A percentile compares a stretch with the other conserved stretches of the same genome.
Evolutionary conservation across 108 stramenopile genomes (phyloP).

Genomic region (Cyclotella sp.): DNA sequence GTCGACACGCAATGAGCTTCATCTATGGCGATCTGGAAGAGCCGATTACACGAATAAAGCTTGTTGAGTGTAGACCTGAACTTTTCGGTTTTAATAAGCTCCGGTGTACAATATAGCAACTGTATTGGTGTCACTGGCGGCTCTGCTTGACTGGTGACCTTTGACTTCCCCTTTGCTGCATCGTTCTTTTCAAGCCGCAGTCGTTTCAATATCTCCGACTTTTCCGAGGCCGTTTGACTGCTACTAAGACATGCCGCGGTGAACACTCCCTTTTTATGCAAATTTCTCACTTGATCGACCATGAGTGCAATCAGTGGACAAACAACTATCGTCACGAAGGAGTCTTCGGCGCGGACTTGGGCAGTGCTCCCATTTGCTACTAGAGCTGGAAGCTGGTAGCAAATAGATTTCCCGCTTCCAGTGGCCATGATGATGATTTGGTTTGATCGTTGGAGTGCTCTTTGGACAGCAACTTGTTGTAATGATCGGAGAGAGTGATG

Average conservation of each 20-base stretch:
- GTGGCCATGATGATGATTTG: slow-evolving; percentile 93
- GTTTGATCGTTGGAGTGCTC: slow-evolving; percentile 54
- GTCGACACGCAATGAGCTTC: slow-evolving; percentile 96
- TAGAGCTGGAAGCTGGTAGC: slow-evolving; percentile 96
- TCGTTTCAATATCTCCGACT: slow-evolving; percentile 57
- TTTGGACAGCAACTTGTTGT: slow-evolving; percentile 66
- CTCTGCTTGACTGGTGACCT: background rate
- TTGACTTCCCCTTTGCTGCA: slow-evolving; percentile 21
- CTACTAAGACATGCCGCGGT: slow-evolving; percentile 72
- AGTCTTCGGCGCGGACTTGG: slow-evolving; percentile 29
- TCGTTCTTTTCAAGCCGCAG: slow-evolving; percentile 39
- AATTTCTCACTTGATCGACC: slow-evolving; percentile 92
- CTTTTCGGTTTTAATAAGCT: slow-evolving; percentile 83
- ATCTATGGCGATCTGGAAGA: slow-evolving; percentile 92
- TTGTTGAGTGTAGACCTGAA: slow-evolving; percentile 70
- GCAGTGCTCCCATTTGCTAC: slow-evolving; percentile 30
- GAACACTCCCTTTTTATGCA: slow-evolving; percentile 62
- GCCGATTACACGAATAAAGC: slow-evolving; percentile 68
- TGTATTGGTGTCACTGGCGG: slow-evolving; percentile 50
- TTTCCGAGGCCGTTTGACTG: slow-evolving; percentile 55
- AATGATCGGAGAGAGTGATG: slow-evolving; percentile 60
- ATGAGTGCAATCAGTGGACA: slow-evolving; percentile 96
- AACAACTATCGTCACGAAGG: slow-evolving; percentile 91
- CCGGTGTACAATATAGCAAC: slow-evolving; percentile 96
- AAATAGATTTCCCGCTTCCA: slow-evolving; percentile 94